Base-by-base conservation (phyloP, 1,139 yeast genomes). In the Hemisphaericaspora lyxosophila region DNA sequence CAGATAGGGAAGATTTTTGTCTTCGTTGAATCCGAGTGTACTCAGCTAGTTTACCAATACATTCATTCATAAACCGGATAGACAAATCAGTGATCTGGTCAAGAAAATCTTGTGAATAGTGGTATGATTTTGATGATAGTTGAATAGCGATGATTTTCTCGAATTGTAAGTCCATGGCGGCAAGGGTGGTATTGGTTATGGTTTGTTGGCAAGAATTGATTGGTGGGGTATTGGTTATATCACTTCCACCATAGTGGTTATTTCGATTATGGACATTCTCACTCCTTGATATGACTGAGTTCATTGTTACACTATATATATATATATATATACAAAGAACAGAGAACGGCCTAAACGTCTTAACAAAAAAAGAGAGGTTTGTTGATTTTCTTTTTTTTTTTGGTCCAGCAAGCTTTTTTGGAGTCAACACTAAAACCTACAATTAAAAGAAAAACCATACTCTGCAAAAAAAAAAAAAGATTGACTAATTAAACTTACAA, bases 21-120 rank as follows among this genome's bases (percentile, higher is more conserved):
- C 95, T 70, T 48, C 96, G 67, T 58, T 88, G 96, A n/a, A 80
- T 60, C 42, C 77, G 81, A 3, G 84, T 71, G 25, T 80, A 58
- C 42, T 74, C 73, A 40, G 75, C 78, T 31, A 87, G 56, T 32
- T 72, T 64, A 5, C 59, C 51, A 5, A 74, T 57, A 36, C 84
- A 46, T 20, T 67, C 66, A 45, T 73, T 64, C 51, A 86, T 62
- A 52, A 78, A 81, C 15, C 62, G 61, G 31, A 71, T 67, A 2
- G 82, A 71, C 46, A 80, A 57, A 15, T 70, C 65, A 2, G 76
- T 59, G 32, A 81, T 41, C 38, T 72, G 71, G 27, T 66, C 65
- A 31, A 81, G 50, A 22, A 80, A 79, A 26, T 70, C 70, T 9
- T 57, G 55, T 0, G 80, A 57, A 31, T 66, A 64, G 0, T 49